Base-by-base conservation (phyloP, 768 basidiomycete genomes). In the Hemileccinum impolitum region DNA sequence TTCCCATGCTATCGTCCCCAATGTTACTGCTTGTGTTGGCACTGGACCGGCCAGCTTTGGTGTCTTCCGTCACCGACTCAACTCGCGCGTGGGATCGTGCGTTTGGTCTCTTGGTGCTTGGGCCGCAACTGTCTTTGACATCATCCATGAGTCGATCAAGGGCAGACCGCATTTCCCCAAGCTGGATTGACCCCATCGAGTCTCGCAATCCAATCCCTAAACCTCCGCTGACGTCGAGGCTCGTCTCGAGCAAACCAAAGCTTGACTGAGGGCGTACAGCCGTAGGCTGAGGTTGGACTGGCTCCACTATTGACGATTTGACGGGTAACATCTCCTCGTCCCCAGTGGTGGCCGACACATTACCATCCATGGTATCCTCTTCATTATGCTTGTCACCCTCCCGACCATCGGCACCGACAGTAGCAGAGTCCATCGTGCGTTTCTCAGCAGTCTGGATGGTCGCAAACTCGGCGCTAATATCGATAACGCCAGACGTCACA, bases 111-210 rank as follows among this genome's bases (percentile, higher is more conserved):
- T 54, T 60, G 59, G 53, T 68, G 66, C 51, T 58, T 18, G 65
- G 15, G 18, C 53, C 50, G 4, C 59, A 37, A 23, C 54, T 66
- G 8, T 59, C 66, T 48, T 67, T 63, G 17, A 85, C 84, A 47
- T 85, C 81, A 53, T 85, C 82, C 80, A 88, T 84, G 26, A 88
- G 71, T 38, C 83, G 70, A 60, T 88, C 85, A 26, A 88, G 72
- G 6, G 85, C 86, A 52, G 82, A 84, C 51, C 80, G 79, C 78
- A 86, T 85, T 40, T 86, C 85, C 53, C 79, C 76, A 23, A 84
- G 80, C 55, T 81, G 77, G 23, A 81, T 73, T 39, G 76, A 73
- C 7, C 75, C 74, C 61, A 77, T 63, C 13, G 73, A 76, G 69
- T 73, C 56, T 55, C 70, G 60, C 37, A 64, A 39, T 44, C 56